Evolutionary conservation across 2,329 filamentous ascomycete species (phyloP).

Genomic region (Dryadomyces quercivorus): DNA sequence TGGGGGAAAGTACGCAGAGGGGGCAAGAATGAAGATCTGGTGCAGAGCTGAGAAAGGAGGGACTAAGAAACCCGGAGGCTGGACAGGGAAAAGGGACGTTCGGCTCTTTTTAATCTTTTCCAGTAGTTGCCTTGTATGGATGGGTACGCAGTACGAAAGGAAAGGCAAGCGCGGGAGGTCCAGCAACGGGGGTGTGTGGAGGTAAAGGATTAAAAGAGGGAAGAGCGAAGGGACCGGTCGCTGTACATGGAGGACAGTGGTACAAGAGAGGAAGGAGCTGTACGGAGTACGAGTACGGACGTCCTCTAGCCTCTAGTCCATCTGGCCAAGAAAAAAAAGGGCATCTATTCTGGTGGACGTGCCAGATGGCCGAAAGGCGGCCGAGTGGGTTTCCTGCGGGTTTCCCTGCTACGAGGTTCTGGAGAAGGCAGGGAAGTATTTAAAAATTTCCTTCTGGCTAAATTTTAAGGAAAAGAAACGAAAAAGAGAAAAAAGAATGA

Average conservation of each 20-base stretch:
- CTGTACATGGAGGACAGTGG: background rate
- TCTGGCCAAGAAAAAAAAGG: background rate
- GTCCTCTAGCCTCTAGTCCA: background rate
- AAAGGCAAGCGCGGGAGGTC: slow-evolving; percentile 1
- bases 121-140: background rate
- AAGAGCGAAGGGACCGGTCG: background rate
- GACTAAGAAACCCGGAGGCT: background rate
- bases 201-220: background rate
- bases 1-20: background rate
- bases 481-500: background rate
- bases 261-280: background rate
- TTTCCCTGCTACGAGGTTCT: background rate
- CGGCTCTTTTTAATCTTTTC: slow-evolving; percentile 4
- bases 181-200: background rate
- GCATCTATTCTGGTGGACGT: background rate
- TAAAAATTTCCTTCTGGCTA: no score
- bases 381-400: background rate
- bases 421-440: background rate
- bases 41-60: background rate
- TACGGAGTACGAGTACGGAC: background rate
- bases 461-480: no score
- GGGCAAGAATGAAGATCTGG: background rate
- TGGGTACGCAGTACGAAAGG: background rate
- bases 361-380: background rate
- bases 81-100: background rate